Conservation (phyloP, 164 flowering plant genomes). For the Tetracentron sinense region DNA sequence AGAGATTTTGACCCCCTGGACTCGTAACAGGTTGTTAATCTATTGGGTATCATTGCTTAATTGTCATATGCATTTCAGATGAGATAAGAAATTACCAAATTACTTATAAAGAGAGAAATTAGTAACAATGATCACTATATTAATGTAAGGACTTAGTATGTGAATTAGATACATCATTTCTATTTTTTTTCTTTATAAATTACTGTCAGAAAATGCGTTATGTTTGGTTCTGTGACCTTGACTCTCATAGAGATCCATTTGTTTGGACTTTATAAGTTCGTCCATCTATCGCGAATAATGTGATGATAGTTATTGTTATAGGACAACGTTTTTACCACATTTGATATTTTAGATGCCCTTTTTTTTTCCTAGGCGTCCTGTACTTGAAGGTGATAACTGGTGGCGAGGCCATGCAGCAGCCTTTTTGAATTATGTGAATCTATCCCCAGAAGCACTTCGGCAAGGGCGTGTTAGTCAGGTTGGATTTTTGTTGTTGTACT, state of each 20-base stretch:
- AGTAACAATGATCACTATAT: too few relatives aligned
- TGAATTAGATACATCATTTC: too few relatives aligned
- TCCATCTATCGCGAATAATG: not conserved
- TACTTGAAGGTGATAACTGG: conserved; percentile 87
- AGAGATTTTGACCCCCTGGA: conserved; percentile 76
- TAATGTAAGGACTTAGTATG: too few relatives aligned
- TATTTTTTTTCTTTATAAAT: too few relatives aligned
- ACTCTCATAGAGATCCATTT: not conserved
- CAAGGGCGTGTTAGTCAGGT: conserved; percentile 80
- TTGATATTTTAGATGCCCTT: conserved; percentile 7
- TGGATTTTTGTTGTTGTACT: not conserved
- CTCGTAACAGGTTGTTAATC: conserved; percentile 53
- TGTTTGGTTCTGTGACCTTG: not conserved
- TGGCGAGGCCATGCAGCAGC: conserved; percentile 97
- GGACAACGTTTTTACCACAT: not conserved
- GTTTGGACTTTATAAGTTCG: not conserved
- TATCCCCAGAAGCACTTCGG: conserved; percentile 58
- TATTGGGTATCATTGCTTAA: conserved; percentile 4
- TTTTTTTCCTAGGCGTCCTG: conserved; percentile 54
- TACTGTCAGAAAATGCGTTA: conserved; percentile 1
- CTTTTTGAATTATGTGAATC: conserved; percentile 53
- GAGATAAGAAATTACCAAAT: not conserved
- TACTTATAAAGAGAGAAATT: too few relatives aligned
- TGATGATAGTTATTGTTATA: not conserved
- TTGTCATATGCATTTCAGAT: not conserved